Conservation (phyloP, 1,139 yeast species). For the Geotrichum candidum region DNA sequence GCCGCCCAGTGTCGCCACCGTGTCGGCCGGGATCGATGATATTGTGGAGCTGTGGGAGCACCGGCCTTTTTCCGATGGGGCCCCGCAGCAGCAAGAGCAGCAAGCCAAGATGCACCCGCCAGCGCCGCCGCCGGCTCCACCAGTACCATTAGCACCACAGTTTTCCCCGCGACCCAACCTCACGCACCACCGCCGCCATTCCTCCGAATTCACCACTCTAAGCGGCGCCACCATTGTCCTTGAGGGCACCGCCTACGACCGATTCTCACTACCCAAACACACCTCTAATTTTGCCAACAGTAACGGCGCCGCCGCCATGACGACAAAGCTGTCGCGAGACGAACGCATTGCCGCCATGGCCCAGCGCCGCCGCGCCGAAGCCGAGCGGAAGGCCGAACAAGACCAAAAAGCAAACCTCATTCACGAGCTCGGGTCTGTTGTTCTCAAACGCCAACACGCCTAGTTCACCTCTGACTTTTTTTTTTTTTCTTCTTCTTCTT, state of each 20-base stretch:
- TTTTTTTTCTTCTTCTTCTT: neutral
- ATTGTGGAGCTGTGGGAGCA: neutral
- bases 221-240: constrained; percentile 12
- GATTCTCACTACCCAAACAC: neutral
- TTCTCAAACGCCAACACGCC: neutral
- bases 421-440: neutral
- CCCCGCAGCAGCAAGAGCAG: too few relatives aligned
- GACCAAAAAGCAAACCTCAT: neutral
- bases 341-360: constrained; percentile 1
- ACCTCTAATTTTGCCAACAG: neutral
- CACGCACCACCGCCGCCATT: constrained; percentile 13
- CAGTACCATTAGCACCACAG: neutral
- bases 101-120: neutral
- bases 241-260: constrained; percentile 1
- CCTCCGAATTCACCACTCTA: constrained; percentile 8
- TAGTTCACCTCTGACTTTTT: neutral
- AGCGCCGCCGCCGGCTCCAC: neutral
- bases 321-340: neutral
- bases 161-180: neutral
- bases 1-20: neutral
- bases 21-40: neutral
- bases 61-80: neutral
- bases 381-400: neutral
- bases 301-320: too few relatives aligned
- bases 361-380: neutral